These are phyloP conservation scores for Colletotrichum orbiculare DNA, from an alignment of 2,329 filamentous ascomycete species.

Conservation along the genomic window DNA sequence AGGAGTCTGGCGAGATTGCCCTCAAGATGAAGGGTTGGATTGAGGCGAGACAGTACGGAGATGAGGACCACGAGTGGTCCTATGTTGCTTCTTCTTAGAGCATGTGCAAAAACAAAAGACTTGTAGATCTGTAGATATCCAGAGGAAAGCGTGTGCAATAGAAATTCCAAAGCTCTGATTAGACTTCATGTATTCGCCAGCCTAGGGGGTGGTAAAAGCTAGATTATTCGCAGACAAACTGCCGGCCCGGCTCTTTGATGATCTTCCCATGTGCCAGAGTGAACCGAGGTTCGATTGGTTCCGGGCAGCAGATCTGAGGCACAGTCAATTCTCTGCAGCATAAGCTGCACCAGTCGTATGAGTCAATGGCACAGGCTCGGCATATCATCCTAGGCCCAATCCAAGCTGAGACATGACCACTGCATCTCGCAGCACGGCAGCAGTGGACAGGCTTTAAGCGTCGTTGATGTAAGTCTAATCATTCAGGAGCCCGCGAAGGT, in stretches of 20 bases:
- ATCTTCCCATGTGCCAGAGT: too few relatives aligned
- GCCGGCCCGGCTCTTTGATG: too few relatives aligned
- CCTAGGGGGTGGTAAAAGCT: background rate
- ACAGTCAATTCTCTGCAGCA: too few relatives aligned
- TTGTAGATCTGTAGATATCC: slow-evolving; percentile 29
- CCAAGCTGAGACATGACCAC: too few relatives aligned
- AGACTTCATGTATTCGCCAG: background rate
- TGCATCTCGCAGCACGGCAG: too few relatives aligned
- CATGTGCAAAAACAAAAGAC: slow-evolving; percentile 31
- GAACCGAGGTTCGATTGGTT: too few relatives aligned
- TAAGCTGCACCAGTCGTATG: too few relatives aligned
- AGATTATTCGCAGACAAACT: background rate
- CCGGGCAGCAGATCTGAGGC: too few relatives aligned
- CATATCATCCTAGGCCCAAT: too few relatives aligned
- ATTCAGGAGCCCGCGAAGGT: slow-evolving; percentile 29
- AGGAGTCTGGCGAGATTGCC: slow-evolving; percentile 91
- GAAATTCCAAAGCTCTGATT: slow-evolving; percentile 23
- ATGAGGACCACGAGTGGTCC: slow-evolving; percentile 93
- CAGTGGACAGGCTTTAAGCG: background rate
- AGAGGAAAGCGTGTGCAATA: slow-evolving; percentile 32
- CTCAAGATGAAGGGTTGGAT: slow-evolving; percentile 96
- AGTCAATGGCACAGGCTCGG: too few relatives aligned
- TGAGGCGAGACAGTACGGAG: slow-evolving; percentile 93
- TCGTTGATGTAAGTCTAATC: slow-evolving; percentile 33
- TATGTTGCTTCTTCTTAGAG: slow-evolving; percentile 56